Base-by-base conservation (phyloP, 306 rosid genomes). In the Adenanthera pavonina region DNA sequence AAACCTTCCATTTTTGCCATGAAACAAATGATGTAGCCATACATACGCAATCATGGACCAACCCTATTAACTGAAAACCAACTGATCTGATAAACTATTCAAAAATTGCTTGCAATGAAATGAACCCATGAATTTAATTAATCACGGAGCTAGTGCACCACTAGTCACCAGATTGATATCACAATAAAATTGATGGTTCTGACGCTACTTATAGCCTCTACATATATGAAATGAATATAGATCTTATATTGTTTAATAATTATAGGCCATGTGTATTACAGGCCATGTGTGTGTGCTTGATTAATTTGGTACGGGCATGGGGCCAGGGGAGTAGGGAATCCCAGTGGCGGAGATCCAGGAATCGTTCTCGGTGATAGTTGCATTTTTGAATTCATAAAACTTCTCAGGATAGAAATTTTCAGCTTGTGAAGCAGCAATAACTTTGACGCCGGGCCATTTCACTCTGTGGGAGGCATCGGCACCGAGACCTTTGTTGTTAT, bases 401-500 rank as follows among this genome's bases (percentile, higher is more conserved):
- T 1, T 83, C 0, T 86, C 83, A 0, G 94, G 80, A 1, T 88
- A 87, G 79, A 68, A 93, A 5, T 80, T 34, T 0, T 1, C 1
- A 5, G 99, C 96, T 3, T 85, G 83, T 0, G 0, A 0, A 1
- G 80, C 8, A 0, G 19, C 15, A 5, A 92, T 5, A 0, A 7
- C 10, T 82, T 87, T 93, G 2, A 88, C 56, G 6, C 94, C 92
- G 0, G 67, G 78, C 99, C 99, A 95, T 4, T 57, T 79, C 2
- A 85, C 90, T 25, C 99, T 81, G 0, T 5, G 5, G 0, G 13
- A 1, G 3, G 36, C 79, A 8, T 2, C 54, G 0, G 98, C 71
- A 2, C 97, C 97, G 0, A 83, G 80, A 6, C 99, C 99, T 12
- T 57, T 81, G 75, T 93, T 93, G 48, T 74, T 69, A 53, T 53